These are phyloP conservation scores for Linnemannia zychae DNA, from an alignment of 192 early-diverging fungal genomes.

Conservation along the genomic window DNA sequence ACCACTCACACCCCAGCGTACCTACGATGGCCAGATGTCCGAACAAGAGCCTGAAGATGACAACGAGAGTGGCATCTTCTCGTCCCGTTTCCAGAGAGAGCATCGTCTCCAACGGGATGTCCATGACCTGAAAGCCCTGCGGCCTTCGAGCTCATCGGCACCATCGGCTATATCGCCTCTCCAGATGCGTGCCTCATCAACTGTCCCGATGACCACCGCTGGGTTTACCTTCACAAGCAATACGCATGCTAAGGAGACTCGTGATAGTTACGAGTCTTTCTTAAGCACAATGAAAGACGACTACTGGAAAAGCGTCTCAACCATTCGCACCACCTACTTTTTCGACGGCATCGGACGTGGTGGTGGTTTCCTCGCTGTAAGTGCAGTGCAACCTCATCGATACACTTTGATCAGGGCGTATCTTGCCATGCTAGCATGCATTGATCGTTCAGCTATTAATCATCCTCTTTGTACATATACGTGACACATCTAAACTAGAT, in stretches of 20 bases:
- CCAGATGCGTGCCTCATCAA: background rate
- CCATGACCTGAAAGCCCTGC: background rate
- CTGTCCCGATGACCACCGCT: background rate
- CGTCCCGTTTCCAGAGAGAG: slow-evolving; percentile 19
- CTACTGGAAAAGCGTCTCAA: slow-evolving; percentile 54
- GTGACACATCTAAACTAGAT: slow-evolving; percentile 6
- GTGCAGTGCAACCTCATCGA: background rate
- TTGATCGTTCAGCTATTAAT: background rate
- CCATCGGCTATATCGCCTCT: slow-evolving; percentile 42
- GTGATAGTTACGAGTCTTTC: slow-evolving; percentile 48
- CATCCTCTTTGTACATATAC: background rate
- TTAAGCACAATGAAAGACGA: slow-evolving; percentile 42
- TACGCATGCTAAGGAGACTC: slow-evolving; percentile 12
- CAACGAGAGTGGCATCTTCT: slow-evolving; percentile 13
- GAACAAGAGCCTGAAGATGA: background rate
- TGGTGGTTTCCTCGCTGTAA: slow-evolving; percentile 50
- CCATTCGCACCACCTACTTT: slow-evolving; percentile 51
- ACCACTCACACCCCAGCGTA: slow-evolving; percentile 18
- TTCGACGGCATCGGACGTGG: slow-evolving; percentile 57
- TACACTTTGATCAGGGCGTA: too few species aligned
- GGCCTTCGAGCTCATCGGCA: slow-evolving; percentile 24
- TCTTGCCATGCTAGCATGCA: background rate
- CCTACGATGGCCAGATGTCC: background rate
- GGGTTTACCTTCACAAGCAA: slow-evolving; percentile 53
- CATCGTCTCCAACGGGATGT: background rate